These are phyloP conservation scores for Puccinia horiana DNA, from an alignment of 1,284 basidiomycete genomes.

Conservation along the genomic window DNA sequence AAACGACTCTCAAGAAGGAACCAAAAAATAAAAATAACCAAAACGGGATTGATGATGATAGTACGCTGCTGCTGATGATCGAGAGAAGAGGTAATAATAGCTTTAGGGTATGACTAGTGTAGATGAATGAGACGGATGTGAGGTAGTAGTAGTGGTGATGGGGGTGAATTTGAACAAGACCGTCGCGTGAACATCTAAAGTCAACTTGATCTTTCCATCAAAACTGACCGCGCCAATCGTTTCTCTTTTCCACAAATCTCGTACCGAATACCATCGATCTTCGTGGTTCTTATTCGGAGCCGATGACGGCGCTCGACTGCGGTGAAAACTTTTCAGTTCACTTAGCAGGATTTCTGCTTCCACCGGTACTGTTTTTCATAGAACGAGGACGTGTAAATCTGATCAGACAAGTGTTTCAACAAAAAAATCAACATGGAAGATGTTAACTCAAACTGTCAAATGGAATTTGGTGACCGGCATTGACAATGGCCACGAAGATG, in stretches of 20 bases:
- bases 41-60: too few species aligned
- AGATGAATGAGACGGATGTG: too few species aligned
- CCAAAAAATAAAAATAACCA: too few species aligned
- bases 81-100: too few species aligned
- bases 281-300: background rate
- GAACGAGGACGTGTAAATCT: background rate
- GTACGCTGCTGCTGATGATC: too few species aligned
- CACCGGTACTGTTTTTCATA: conserved; percentile 14
- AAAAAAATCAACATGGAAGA: background rate
- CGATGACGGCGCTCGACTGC: too few species aligned
- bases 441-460: conserved; percentile 36
- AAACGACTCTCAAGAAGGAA: too few species aligned
- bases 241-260: conserved; percentile 33
- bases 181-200: background rate
- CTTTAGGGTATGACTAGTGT: too few species aligned
- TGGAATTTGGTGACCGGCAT: conserved; percentile 31
- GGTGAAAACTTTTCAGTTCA: conserved; percentile 14
- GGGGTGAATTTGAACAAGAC: conserved; percentile 21
- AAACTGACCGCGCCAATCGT: conserved; percentile 30
- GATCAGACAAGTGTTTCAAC: background rate
- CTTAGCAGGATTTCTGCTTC: conserved; percentile 28
- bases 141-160: background rate
- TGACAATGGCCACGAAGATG: conserved; percentile 33
- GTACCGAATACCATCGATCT: conserved; percentile 16
- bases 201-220: conserved; percentile 10